Percentiles rank a stretch among this genome's conserved stretches.
Conservation (phyloP, 2,329 filamentous ascomycete species). For the Penicillium hesseltinei region DNA sequence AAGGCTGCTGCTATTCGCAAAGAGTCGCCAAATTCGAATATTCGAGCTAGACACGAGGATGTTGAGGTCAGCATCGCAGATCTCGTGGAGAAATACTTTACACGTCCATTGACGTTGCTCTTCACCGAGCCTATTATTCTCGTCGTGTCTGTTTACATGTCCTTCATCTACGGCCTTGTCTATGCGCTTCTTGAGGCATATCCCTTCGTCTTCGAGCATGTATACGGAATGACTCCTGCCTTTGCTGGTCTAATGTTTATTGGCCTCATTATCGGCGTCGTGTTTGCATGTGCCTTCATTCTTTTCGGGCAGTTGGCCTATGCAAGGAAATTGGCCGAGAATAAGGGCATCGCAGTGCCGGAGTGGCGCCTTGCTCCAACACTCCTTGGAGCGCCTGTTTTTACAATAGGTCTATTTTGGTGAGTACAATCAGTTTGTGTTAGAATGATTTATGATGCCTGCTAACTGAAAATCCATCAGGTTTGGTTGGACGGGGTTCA, state of each 20-base stretch:
- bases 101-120: constrained; percentile 37
- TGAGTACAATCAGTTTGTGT: not conserved
- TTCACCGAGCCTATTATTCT: constrained; percentile 39
- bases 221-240: constrained; percentile 29
- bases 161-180: constrained; percentile 32
- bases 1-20: constrained; percentile 53
- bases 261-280: constrained; percentile 26
- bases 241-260: constrained; percentile 33
- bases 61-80: constrained; percentile 48
- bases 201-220: constrained; percentile 29
- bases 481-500: constrained; percentile 34
- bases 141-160: constrained; percentile 33
- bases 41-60: constrained; percentile 53
- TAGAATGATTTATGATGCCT: not conserved
- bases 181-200: constrained; percentile 31
- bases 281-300: constrained; percentile 23
- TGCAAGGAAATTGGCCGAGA: constrained; percentile 22
- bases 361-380: constrained; percentile 30
- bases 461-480: constrained; percentile 6
- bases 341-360: constrained; percentile 21
- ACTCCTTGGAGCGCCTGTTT: constrained; percentile 29
- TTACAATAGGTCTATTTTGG: constrained; percentile 38
- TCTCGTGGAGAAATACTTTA: constrained; percentile 48
- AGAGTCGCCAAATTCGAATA: constrained; percentile 55
- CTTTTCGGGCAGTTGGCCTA: constrained; percentile 27